Evolutionary conservation across 352 stramenopile species (phyloP), one percentile per base, ranked within the genome.

Genomic region (Aphanomyces invadans): DNA sequence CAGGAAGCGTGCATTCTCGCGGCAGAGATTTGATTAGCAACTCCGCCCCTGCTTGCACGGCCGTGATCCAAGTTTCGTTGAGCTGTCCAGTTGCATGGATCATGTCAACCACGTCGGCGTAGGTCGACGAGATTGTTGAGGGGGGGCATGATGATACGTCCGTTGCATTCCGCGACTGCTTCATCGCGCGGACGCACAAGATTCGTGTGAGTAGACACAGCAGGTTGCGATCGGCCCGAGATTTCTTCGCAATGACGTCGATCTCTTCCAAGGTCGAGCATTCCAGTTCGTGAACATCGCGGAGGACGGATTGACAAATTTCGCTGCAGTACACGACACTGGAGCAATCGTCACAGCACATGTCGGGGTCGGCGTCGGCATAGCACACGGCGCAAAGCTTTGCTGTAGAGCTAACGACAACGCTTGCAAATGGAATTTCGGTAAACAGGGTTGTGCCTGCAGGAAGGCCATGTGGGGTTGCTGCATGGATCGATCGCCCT

Each of bases 261-360:
- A 78, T 72, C 12, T 83, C 73, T 51, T 83, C 76, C 33, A 83
- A 61, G n/a, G 71, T 74, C 29, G 71, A 57, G 56, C 76, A 83
- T 53, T 83, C 74, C 25, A 74, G 71, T 46, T 78, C 74, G 44
- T 81, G 76, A 26, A 83, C 67, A 0, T 65, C 39, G 11, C 77
- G 65, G 44, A 83, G 55, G 44, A 32, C 39, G 12, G 74, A 66
- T 31, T 62, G 73, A 39, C 74, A 81, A 21, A 65, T 46, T 11
- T 81, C 72, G 39, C 76, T 79, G 70, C 74, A 82, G 71, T 42
- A 42, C 36, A 42, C 36, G 36, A 42, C 36, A n/a, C n/a, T n/a
- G 46, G 62, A 74, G 64, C 76, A 83, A 64, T 83, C 76, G 62
- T 83, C 76, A 57, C 76, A 83, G 71, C 73, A 80, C 46, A 80